Percentiles rank a stretch among this genome's conserved stretches.
Evolutionary conservation across 441 rosid genomes (phyloP).

Genomic region (Erysimum cheiri): DNA sequence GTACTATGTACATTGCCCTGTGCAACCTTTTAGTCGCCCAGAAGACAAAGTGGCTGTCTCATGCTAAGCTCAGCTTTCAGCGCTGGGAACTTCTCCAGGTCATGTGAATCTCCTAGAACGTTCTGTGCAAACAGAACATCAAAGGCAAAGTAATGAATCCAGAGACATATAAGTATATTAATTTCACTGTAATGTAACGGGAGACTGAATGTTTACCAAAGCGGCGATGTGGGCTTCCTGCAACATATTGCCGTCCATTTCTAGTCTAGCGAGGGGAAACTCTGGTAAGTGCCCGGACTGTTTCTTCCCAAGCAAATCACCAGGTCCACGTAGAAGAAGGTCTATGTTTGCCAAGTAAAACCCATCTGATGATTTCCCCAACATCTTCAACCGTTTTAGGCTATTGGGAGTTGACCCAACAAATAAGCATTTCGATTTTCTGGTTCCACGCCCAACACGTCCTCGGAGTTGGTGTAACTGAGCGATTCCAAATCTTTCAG

Average conservation of each 20-base stretch:
- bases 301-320: constrained; percentile 91
- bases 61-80: constrained; percentile 94
- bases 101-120: constrained; percentile 68
- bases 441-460: constrained; percentile 80
- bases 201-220: constrained; percentile 55
- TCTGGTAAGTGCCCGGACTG: constrained; percentile 96
- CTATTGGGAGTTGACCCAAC: constrained; percentile 60
- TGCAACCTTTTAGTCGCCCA: constrained; percentile 67
- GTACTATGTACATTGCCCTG: constrained; percentile 33
- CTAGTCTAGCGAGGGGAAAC: constrained; percentile 88
- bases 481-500: constrained; percentile 95
- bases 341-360: constrained; percentile 88
- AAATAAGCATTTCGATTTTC: constrained; percentile 77
- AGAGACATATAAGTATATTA: not conserved
- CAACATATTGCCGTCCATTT: constrained; percentile 80
- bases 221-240: constrained; percentile 90
- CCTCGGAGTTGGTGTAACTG: constrained; percentile 96
- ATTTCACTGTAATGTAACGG: constrained; percentile 4
- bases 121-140: constrained; percentile 53
- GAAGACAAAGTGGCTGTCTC: constrained; percentile 89
- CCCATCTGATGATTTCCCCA: constrained; percentile 85
- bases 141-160: constrained; percentile 17
- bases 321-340: constrained; percentile 90
- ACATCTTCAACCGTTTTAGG: constrained; percentile 72
- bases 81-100: constrained; percentile 70